Percentiles rank a stretch among this genome's conserved stretches.
These are phyloP conservation scores for Hyphopichia pseudoburtonii DNA, from an alignment of 1,139 yeast genomes.

Conservation along the genomic window DNA sequence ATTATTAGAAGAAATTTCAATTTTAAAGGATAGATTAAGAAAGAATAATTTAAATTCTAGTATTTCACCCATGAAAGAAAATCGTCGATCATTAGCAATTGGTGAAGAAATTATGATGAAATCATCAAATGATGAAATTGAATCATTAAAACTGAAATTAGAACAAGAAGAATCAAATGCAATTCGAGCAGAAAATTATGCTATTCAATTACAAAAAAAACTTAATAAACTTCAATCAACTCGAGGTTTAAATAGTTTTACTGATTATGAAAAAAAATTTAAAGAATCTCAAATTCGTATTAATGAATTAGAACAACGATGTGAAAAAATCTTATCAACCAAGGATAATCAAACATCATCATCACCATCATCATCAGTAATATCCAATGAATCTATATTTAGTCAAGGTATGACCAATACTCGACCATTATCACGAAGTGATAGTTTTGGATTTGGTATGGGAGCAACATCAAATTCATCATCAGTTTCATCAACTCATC, in stretches of 20 bases:
- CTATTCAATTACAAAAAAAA: slow-evolving; percentile 47
- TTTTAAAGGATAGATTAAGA: slow-evolving; percentile 47
- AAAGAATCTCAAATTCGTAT: slow-evolving; percentile 38
- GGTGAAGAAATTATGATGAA: slow-evolving; percentile 30
- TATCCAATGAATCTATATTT: slow-evolving; percentile 4
- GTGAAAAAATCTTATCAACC: slow-evolving; percentile 23
- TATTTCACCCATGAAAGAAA: slow-evolving; percentile 21
- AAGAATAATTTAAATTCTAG: slow-evolving; percentile 20
- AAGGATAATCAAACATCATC: slow-evolving; percentile 8
- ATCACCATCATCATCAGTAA: slow-evolving; percentile 14
- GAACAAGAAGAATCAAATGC: slow-evolving; percentile 45
- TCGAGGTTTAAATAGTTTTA: slow-evolving; percentile 34
- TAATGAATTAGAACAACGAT: slow-evolving; percentile 32
- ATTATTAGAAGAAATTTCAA: slow-evolving; percentile 55
- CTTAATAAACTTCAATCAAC: slow-evolving; percentile 44
- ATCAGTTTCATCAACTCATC: slow-evolving; percentile 19
- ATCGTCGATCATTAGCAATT: slow-evolving; percentile 32
- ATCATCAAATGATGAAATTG: slow-evolving; percentile 32
- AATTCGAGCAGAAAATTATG: slow-evolving; percentile 47
- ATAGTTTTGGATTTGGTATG: slow-evolving; percentile 31
- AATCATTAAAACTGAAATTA: slow-evolving; percentile 32
- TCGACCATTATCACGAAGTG: slow-evolving; percentile 26
- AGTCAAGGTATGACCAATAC: neutral
- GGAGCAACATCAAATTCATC: slow-evolving; percentile 29
- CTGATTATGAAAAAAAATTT: slow-evolving; percentile 39